Base-by-base conservation (phyloP, 1,284 basidiomycete genomes). In the Ceratobasidium sp. region DNA sequence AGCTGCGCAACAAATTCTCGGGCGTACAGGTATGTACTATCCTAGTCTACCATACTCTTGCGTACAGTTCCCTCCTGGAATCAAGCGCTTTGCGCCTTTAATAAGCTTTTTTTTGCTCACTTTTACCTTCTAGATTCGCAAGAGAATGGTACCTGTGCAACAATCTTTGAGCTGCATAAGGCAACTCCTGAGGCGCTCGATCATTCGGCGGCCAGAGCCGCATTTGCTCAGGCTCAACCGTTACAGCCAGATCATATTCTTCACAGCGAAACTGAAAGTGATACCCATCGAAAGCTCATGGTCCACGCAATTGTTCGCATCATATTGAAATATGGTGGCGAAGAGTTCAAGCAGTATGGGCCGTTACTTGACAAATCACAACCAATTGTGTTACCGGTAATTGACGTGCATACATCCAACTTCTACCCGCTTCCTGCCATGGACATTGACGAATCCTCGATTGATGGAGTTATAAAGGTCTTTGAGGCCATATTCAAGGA, bases 381-480 rank as follows among this genome's bases (percentile, higher is more conserved):
- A 12, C 86, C 86, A 0, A 33, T 42, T 0, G 82, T 84, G 0
- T 33, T 75, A 0, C 79, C 84, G 2, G 82, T 84, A 51, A 86
- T 87, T 20, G 79, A 82, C 0, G 39, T 84, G 0, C 85, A 87
- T 80, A 79, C 83, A 53, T 86, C 86, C 0, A 66, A 80, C 0
- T 64, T 86, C 3, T 82, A 84, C 68, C 86, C 86, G 0, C 78
- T 87, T 0, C 84, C 84, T 0, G 82, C 85, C 0, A 85, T 84
- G 83, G 79, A 85, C 1, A 86, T 88, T 56, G 85, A 87, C 78
- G 84, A 87, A 64, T 84, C 85, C 0, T 82, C 84, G 0, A 86
- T 83, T 15, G 80, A 79, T 4, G 86, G 86, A 1, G 86, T 86
- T 79, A 84, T 83, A 1, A 82, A 86, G 12, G 86, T 87, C 39